Evolutionary conservation across 768 basidiomycete species (phyloP).

Genomic region (Collybia nuda): DNA sequence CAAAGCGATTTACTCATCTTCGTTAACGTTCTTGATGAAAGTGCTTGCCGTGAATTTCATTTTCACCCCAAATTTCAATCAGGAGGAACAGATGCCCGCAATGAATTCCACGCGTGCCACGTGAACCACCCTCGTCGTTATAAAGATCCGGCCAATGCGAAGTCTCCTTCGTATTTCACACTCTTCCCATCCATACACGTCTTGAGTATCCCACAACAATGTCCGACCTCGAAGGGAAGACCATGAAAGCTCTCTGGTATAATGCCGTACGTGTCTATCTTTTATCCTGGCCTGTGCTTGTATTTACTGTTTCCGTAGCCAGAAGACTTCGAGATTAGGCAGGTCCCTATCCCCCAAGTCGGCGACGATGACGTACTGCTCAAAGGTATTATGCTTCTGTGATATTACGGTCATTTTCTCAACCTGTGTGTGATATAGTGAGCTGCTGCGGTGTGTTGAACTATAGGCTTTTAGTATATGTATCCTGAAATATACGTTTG

Average conservation of each 20-base stretch:
- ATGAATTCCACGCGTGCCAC: neutral
- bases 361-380: conserved; percentile 73
- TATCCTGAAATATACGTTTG: neutral
- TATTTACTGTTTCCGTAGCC: conserved; percentile 40
- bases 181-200: neutral
- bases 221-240: conserved; percentile 39
- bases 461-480: no score
- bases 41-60: no score
- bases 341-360: conserved; percentile 65
- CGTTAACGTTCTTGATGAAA: no score
- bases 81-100: neutral
- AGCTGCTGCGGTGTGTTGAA: conserved; percentile 38
- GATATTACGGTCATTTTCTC: neutral
- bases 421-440: conserved; percentile 26
- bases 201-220: conserved; percentile 23
- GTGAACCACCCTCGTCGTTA: no score
- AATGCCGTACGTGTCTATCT: conserved; percentile 42
- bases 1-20: no score
- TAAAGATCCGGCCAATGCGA: no score
- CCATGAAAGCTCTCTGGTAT: conserved; percentile 71
- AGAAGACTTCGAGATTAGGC: conserved; percentile 61
- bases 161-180: neutral
- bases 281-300: conserved; percentile 3
- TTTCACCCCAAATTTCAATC: no score
- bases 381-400: conserved; percentile 43